Evolutionary conservation across 805 yeast genomes (phyloP).

Genomic region (Kazachstania africana): DNA sequence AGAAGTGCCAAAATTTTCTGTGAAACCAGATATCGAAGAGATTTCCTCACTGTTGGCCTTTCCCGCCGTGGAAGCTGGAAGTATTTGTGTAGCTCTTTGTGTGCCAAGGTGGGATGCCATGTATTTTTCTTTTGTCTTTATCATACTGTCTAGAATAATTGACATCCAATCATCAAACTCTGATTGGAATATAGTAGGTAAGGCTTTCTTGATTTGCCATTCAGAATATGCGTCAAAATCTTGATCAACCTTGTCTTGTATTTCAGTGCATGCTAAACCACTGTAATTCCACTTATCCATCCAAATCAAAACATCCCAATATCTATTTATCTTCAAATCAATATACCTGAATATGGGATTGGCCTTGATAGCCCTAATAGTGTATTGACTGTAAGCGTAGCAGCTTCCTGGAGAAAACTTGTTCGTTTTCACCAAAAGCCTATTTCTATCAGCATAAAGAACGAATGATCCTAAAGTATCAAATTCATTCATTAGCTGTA

Average conservation of each 20-base stretch:
- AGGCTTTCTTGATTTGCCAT: slow-evolving; percentile 70
- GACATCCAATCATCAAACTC: slow-evolving; percentile 86
- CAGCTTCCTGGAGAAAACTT: slow-evolving; percentile 77
- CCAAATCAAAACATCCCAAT: slow-evolving; percentile 94
- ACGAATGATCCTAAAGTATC: slow-evolving; percentile 66
- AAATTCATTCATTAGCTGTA: slow-evolving; percentile 71
- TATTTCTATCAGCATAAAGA: slow-evolving; percentile 70
- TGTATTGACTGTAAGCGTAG: slow-evolving; percentile 80
- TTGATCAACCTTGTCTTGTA: slow-evolving; percentile 28
- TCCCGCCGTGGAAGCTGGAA: slow-evolving; percentile 32
- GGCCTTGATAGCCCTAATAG: slow-evolving; percentile 63
- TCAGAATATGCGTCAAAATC: slow-evolving; percentile 35
- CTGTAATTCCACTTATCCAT: slow-evolving; percentile 85
- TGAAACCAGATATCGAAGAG: slow-evolving; percentile 36
- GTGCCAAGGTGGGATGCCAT: slow-evolving; percentile 30
- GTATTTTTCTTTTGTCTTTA: slow-evolving; percentile 37
- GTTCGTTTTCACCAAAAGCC: slow-evolving; percentile 57
- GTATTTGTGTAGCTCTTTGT: slow-evolving; percentile 60
- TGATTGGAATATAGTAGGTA: slow-evolving; percentile 63
- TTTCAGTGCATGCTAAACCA: slow-evolving; percentile 43
- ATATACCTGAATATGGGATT: slow-evolving; percentile 74
- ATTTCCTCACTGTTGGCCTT: slow-evolving; percentile 26
- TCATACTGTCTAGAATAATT: slow-evolving; percentile 59
- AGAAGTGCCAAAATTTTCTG: slow-evolving; percentile 48
- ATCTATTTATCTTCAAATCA: slow-evolving; percentile 59